phyloP scores from a whole-genome alignment of 306 rosid species.

The Inga leiocalycina region DNA sequence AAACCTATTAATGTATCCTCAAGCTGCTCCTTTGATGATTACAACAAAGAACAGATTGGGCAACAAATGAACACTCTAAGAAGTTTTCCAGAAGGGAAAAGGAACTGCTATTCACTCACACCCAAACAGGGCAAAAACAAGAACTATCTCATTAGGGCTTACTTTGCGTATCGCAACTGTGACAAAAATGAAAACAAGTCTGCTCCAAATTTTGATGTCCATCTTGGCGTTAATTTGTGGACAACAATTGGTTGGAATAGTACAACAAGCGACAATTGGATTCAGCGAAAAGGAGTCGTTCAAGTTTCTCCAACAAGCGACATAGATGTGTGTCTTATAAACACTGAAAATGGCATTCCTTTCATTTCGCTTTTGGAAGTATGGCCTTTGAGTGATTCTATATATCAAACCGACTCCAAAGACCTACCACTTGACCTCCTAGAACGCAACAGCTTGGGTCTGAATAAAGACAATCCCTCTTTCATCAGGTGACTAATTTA shows the following conservation, averaged over 20 bases:
- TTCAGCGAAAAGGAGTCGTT: too few relatives aligned
- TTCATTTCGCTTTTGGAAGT: conserved; percentile 7
- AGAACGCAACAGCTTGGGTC: too few relatives aligned
- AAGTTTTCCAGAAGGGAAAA: conserved; percentile 46
- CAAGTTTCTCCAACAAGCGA: neutral
- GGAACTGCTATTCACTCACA: conserved; percentile 47
- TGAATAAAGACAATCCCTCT: too few relatives aligned
- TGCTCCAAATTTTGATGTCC: neutral
- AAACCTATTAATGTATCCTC: too few relatives aligned
- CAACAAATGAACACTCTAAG: conserved; percentile 29
- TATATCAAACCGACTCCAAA: neutral
- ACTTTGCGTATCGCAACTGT: neutral
- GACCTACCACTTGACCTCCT: neutral
- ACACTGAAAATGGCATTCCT: neutral
- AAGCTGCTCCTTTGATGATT: too few relatives aligned
- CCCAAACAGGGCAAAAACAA: conserved; percentile 32
- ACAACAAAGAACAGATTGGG: neutral
- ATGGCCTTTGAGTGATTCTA: neutral
- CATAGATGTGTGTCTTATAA: neutral
- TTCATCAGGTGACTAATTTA: too few relatives aligned
- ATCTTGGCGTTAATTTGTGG: neutral
- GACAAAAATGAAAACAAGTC: neutral
- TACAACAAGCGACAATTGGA: too few relatives aligned
- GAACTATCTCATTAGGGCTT: conserved; percentile 42
- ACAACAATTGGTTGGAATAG: too few relatives aligned